A percentile compares a stretch with the other conserved stretches of the same genome.
These are phyloP conservation scores for Trypanosoma mega DNA, from an alignment of 208 protist species.

Conservation along the genomic window DNA sequence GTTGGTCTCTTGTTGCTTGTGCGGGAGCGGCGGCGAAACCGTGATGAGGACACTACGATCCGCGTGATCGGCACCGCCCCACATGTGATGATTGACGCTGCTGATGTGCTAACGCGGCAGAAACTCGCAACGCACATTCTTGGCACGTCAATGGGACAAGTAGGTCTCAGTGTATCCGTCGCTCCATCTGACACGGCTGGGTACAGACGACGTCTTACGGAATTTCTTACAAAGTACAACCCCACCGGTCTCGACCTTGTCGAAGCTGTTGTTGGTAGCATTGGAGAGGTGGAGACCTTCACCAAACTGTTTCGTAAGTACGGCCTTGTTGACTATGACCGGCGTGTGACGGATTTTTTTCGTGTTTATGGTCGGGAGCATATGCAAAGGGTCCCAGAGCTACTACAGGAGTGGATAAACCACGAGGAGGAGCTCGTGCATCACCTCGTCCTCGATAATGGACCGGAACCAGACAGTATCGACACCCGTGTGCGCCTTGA, in stretches of 20 bases:
- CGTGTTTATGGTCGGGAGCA: conserved; percentile 60
- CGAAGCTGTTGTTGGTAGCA: conserved; percentile 50
- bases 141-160: conserved; percentile 69
- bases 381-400: conserved; percentile 33
- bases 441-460: conserved; percentile 73
- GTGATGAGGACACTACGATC: conserved; percentile 13
- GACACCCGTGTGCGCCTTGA: conserved; percentile 42
- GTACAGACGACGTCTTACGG: conserved; percentile 47
- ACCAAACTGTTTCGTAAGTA: conserved; percentile 77
- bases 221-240: conserved; percentile 65
- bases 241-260: conserved; percentile 55
- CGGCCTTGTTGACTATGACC: conserved; percentile 56
- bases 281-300: conserved; percentile 76
- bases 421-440: conserved; percentile 77
- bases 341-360: conserved; percentile 57
- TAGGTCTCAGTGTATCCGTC: conserved; percentile 66
- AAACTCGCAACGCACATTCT: conserved; percentile 72
- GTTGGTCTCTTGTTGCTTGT: conserved; percentile 58
- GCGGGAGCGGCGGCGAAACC: conserved; percentile 29
- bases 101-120: conserved; percentile 45
- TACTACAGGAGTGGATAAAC: conserved; percentile 68
- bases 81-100: conserved; percentile 36
- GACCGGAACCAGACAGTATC: conserved; percentile 61
- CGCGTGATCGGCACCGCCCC: conserved; percentile 38
- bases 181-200: conserved; percentile 49